A percentile compares a stretch with the other conserved stretches of the same genome.
Conservation (phyloP, 2,329 filamentous ascomycete genomes). For the Ploettnerulaceae sp. region DNA sequence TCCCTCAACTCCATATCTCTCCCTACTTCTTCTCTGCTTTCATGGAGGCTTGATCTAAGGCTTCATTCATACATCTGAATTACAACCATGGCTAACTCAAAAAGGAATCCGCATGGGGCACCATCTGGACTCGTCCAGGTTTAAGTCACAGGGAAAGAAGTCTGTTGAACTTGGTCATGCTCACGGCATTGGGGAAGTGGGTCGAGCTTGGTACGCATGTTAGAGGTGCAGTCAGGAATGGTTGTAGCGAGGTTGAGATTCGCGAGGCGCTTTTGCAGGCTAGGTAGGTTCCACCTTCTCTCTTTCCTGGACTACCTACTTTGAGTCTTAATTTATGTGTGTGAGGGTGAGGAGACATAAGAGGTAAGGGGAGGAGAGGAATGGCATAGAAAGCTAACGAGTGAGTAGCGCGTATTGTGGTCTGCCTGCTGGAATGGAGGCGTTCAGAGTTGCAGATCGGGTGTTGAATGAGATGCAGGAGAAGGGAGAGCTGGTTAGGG, state of each 20-base stretch:
- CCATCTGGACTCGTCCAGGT: constrained; percentile 32
- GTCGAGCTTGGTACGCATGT: constrained; percentile 32
- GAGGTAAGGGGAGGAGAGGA: not conserved
- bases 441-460: constrained; percentile 30
- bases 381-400: constrained; percentile 9
- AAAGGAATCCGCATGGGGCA: constrained; percentile 31
- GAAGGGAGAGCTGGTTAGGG: constrained; percentile 27
- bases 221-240: constrained; percentile 31
- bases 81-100: not conserved
- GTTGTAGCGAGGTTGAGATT: constrained; percentile 29
- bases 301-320: not conserved
- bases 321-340: not conserved
- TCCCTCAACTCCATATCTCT: too few relatives aligned
- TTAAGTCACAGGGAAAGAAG: constrained; percentile 26
- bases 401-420: constrained; percentile 30
- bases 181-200: constrained; percentile 31
- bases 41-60: too few relatives aligned
- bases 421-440: constrained; percentile 31
- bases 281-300: not conserved
- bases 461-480: constrained; percentile 31
- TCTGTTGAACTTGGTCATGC: constrained; percentile 31
- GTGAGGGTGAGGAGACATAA: not conserved
- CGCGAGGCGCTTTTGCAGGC: constrained; percentile 29
- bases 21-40: not conserved
- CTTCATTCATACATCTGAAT: not conserved